phyloP scores from a whole-genome alignment of 1,139 yeast species.

The Lizanozyma gosingica region DNA sequence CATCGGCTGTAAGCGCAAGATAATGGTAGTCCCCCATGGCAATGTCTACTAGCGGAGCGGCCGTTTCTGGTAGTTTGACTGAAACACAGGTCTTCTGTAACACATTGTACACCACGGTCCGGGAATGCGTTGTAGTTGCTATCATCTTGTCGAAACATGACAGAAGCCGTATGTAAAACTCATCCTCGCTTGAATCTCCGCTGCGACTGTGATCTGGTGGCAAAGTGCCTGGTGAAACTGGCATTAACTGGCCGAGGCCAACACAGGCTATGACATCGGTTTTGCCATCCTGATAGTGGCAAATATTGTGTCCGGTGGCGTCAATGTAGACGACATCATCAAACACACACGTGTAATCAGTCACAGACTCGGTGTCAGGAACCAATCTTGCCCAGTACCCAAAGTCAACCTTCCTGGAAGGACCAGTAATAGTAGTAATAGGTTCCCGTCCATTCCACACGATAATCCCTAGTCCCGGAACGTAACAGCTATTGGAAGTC shows the following conservation, averaged over 20 bases:
- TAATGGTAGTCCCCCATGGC: conserved; percentile 71
- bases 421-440: not conserved
- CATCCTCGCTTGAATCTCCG: not conserved
- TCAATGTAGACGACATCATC: not conserved
- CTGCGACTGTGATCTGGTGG: too few relatives aligned
- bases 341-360: not conserved
- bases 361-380: not conserved
- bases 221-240: too few relatives aligned
- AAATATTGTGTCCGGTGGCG: not conserved
- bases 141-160: not conserved
- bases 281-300: not conserved
- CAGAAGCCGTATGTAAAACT: not conserved
- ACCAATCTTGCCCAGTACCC: not conserved
- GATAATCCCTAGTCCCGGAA: not conserved
- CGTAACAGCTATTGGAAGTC: not conserved
- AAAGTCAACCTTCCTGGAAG: not conserved
- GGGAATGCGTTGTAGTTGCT: not conserved
- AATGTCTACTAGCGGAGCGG: conserved; percentile 12
- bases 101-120: not conserved
- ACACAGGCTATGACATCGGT: not conserved
- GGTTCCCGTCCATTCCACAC: not conserved
- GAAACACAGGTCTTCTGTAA: not conserved
- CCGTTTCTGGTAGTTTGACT: not conserved
- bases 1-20: conserved; percentile 52
- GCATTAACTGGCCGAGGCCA: not conserved